These are phyloP conservation scores for Aristolochia californica DNA, from an alignment of 164 flowering plant species.

Conservation along the genomic window DNA sequence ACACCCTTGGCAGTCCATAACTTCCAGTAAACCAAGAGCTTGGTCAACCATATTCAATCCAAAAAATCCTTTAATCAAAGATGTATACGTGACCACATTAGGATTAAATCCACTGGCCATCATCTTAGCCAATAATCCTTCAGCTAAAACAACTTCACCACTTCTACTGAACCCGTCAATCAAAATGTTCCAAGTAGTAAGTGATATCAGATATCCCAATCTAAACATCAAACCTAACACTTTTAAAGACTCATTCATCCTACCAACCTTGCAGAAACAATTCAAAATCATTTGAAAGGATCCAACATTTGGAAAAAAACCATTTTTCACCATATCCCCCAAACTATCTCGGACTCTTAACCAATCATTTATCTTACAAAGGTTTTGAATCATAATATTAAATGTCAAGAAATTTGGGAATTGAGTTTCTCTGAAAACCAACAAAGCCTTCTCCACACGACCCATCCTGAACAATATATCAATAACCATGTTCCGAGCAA, in stretches of 20 bases:
- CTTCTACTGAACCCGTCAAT: constrained; percentile 40
- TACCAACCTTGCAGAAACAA: constrained; percentile 42
- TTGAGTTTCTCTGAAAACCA: constrained; percentile 20
- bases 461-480: constrained; percentile 44
- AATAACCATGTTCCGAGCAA: constrained; percentile 42
- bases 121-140: constrained; percentile 39
- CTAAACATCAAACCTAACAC: constrained; percentile 36
- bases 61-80: constrained; percentile 41
- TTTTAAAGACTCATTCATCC: constrained; percentile 34
- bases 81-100: constrained; percentile 51
- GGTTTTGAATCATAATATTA: constrained; percentile 39
- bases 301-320: constrained; percentile 31
- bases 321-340: constrained; percentile 28
- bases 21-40: constrained; percentile 23
- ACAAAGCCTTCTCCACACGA: constrained; percentile 25
- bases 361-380: constrained; percentile 36
- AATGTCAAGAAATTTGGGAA: constrained; percentile 46
- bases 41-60: constrained; percentile 19
- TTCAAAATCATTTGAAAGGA: constrained; percentile 33
- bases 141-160: constrained; percentile 24
- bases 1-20: constrained; percentile 27
- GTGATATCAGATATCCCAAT: constrained; percentile 29
- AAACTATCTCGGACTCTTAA: constrained; percentile 17
- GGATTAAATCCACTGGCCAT: constrained; percentile 33
- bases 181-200: constrained; percentile 41